Base-by-base conservation (phyloP, 2,329 filamentous ascomycete genomes). In the Colletotrichum limetticola region DNA sequence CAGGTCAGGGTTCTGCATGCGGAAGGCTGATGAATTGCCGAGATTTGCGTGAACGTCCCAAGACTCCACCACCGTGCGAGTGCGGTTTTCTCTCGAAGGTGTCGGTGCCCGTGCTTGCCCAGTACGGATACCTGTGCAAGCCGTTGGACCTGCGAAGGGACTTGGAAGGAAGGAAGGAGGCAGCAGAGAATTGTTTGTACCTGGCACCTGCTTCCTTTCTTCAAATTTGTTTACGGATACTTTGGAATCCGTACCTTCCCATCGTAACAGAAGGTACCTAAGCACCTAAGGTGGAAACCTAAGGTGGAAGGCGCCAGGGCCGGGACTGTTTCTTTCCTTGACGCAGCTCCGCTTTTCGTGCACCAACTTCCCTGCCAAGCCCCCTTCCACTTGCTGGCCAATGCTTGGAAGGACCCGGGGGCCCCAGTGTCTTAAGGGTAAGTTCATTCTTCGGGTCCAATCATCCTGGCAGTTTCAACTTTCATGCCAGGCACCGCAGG, bases 11-110 rank as follows among this genome's bases (percentile, higher is more conserved):
- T 37, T 24, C 57, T 62, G 63, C 57, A 71, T 63, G 68, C 59
- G 58, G 68, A 74, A 65, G 56, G 72, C 64, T 66, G 68, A 61
- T 68, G 59, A 74, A 65, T 72, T 74, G 68, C 68, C 68, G 69
- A 61, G 52, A 68, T 68, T 61, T 63, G 46, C 57, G 66, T 68
- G 22, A 42, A 60, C 60, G n/a, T 66, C 12, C 42, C 57, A 59
- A 56, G 65, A 19, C 52, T 32, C 58, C 58, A 52, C 69, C 58
- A 62, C 26, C 14, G 58, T 26, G 52, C 28, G 26, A 59, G 28
- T 35, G 28, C 22, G 46, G 46, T 49, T 11, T 22, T 49, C 42
- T 49, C 42, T 19, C 32, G 32, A 35, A 49, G 19, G 42, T n/a
- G 42, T 1, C n/a, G 1, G 16, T 49, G 42, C 16, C 42, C 7